Conservation (phyloP, 1,139 yeast genomes). For the Kluyveromyces sp. region DNA sequence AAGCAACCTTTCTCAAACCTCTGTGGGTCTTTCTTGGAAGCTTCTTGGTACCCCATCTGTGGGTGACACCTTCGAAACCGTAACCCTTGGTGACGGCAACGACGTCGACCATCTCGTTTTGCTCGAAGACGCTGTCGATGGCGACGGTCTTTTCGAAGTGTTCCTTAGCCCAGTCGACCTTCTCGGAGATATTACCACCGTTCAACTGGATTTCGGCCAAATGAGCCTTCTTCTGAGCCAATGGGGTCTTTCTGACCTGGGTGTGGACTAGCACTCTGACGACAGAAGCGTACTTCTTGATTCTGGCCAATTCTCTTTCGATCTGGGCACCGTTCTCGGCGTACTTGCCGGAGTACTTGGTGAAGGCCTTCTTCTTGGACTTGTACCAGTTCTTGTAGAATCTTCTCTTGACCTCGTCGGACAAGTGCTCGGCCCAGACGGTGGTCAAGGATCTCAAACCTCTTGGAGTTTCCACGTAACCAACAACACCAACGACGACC, state of each 20-base stretch:
- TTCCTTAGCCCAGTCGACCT: conserved; percentile 98
- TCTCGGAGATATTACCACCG: conserved; percentile 98
- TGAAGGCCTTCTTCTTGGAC: conserved; percentile 99
- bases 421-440: conserved; percentile 99
- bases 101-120: conserved; percentile 97
- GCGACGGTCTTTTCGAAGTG: conserved; percentile 99
- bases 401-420: conserved; percentile 99
- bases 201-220: conserved; percentile 98
- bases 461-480: conserved; percentile 99
- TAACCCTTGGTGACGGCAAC: conserved; percentile 99
- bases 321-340: conserved; percentile 79
- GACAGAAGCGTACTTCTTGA: conserved; percentile 95
- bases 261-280: conserved; percentile 99
- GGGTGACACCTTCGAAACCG: conserved; percentile 99
- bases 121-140: conserved; percentile 94
- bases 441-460: conserved; percentile 99
- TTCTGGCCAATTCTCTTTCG: conserved; percentile 97
- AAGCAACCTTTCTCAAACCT: conserved; percentile 99
- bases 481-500: conserved; percentile 99
- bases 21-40: conserved; percentile 99
- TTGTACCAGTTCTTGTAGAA: conserved; percentile 99
- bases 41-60: conserved; percentile 99
- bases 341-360: conserved; percentile 99
- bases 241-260: conserved; percentile 99
- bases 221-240: conserved; percentile 99